A percentile compares a stretch with the other conserved stretches of the same genome.
Conservation (phyloP, 805 yeast genomes). For the Metschnikowia hibisci region DNA sequence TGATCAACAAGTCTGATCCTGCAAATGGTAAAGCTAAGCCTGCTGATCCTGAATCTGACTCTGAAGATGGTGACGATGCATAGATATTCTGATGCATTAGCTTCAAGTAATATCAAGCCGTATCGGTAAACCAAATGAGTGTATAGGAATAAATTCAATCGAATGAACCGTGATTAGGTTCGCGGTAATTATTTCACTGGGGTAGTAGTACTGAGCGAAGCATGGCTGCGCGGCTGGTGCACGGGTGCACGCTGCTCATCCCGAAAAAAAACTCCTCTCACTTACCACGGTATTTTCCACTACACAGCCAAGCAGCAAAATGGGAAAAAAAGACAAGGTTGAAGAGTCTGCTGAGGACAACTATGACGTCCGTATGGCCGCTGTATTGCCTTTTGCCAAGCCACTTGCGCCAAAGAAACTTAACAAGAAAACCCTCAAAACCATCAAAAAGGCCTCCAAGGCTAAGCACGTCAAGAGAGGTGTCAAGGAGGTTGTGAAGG, state of each 20-base stretch:
- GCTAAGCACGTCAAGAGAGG: slow-evolving; percentile 98
- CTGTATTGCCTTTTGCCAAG: slow-evolving; percentile 84
- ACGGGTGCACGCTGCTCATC: slow-evolving; percentile 9
- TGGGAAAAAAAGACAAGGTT: slow-evolving; percentile 45
- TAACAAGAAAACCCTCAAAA: slow-evolving; percentile 91
- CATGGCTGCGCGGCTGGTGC: neutral
- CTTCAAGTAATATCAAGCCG: neutral
- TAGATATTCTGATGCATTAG: neutral
- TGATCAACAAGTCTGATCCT: slow-evolving; percentile 1
- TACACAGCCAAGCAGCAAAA: slow-evolving; percentile 13
- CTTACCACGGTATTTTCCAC: slow-evolving; percentile 2
- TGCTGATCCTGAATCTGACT: neutral
- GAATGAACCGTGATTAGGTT: neutral
- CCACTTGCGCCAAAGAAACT: slow-evolving; percentile 95
- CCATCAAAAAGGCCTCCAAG: slow-evolving; percentile 96
- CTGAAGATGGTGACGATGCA: neutral
- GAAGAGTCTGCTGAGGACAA: slow-evolving; percentile 58
- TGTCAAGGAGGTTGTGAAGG: slow-evolving; percentile 97
- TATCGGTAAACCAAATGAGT: neutral
- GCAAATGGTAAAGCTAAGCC: neutral
- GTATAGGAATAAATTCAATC: slow-evolving; percentile 1
- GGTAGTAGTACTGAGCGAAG: neutral
- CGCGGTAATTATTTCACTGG: too few relatives aligned
- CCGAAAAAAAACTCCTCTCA: slow-evolving; percentile 7
- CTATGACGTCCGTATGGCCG: slow-evolving; percentile 89